phyloP scores from a whole-genome alignment of 495 filamentous ascomycete genomes.

The Annulohypoxylon stygium region DNA sequence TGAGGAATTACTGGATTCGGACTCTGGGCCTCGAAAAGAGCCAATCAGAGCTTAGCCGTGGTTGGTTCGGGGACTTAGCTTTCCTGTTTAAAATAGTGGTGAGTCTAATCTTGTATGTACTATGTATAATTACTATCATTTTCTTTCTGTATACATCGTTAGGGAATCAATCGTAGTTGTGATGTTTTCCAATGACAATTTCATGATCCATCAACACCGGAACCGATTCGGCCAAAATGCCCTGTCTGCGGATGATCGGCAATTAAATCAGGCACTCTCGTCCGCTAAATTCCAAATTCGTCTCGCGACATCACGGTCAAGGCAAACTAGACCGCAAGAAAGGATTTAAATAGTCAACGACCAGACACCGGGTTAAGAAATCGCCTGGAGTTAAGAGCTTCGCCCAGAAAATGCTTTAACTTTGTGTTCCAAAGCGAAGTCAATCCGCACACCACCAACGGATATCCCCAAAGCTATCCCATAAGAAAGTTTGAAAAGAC shows the following conservation, averaged over 20 bases:
- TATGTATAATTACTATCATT: not conserved
- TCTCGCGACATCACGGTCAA: not conserved
- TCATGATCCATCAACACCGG: slow-evolving; percentile 18
- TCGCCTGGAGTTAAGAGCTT: not conserved
- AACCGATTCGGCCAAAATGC: slow-evolving; percentile 33
- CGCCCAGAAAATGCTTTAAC: slow-evolving; percentile 11
- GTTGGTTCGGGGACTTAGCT: not conserved
- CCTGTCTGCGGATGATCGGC: not conserved
- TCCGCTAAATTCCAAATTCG: not conserved
- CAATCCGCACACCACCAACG: slow-evolving; percentile 29
- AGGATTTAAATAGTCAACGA: not conserved
- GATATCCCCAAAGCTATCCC: slow-evolving; percentile 41
- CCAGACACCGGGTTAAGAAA: not conserved
- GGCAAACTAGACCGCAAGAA: not conserved
- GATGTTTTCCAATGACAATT: slow-evolving; percentile 15
- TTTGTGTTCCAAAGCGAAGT: not conserved
- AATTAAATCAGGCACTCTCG: not conserved
- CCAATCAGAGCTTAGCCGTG: slow-evolving; percentile 19
- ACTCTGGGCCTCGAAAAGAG: slow-evolving; percentile 3
- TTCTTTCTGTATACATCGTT: not conserved
- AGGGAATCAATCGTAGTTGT: not conserved
- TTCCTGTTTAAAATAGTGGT: not conserved
- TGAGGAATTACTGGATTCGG: slow-evolving; percentile 26
- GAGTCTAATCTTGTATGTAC: not conserved
- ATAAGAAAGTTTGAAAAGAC: not conserved